Evolutionary conservation across 176 grass and related monocot genomes (phyloP), one percentile per base, ranked within the genome.

Genomic region (Stipa capillata): DNA sequence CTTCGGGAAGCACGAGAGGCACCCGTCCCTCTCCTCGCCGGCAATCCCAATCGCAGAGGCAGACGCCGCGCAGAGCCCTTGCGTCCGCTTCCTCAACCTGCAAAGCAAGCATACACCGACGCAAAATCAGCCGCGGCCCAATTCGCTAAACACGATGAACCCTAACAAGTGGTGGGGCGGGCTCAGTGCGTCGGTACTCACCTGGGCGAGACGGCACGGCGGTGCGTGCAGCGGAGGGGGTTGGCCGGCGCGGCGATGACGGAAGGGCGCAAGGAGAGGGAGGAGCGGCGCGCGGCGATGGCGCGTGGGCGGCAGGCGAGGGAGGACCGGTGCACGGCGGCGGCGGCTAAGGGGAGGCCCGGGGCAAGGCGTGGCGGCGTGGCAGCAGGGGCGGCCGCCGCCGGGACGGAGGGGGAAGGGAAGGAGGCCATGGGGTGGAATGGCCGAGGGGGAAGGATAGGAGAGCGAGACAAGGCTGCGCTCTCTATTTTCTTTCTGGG

Each of bases 1-100:
- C 76, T 2, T 85, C 15, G 82, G 70, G 62, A 85, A 85, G 87
- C 87, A 89, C 62, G 87, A 85, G 14, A 89, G 87, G 70, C 87
- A 89, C 1, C 53, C 87, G 52, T 74, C 77, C 43, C 63, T 80
- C 53, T 80, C 77, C 52, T 68, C 62, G 15, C 44, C 55, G 25
- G 43, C 20, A 29, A 61, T 14, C 80, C 81, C 82, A 6, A 40
- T 14, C 3, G 55, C 27, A 3, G 18, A 29, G 53, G 71, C 51
- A 2, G 84, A 57, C 32, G 52, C 60, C 2, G 72, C 34, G 0
- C 34, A 43, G 44, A 76, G 34, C 16, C 61, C 82, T 20, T 62
- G 68, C 77, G 62, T 17, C 17, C 63, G 81, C 40, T 33, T 81
- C 71, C 87, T 88, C 69, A 16, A 84, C 79, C 85, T 87, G 79